Conservation (phyloP, 2,329 filamentous ascomycete species). For the Aspergillus pseudoviridinutans region DNA sequence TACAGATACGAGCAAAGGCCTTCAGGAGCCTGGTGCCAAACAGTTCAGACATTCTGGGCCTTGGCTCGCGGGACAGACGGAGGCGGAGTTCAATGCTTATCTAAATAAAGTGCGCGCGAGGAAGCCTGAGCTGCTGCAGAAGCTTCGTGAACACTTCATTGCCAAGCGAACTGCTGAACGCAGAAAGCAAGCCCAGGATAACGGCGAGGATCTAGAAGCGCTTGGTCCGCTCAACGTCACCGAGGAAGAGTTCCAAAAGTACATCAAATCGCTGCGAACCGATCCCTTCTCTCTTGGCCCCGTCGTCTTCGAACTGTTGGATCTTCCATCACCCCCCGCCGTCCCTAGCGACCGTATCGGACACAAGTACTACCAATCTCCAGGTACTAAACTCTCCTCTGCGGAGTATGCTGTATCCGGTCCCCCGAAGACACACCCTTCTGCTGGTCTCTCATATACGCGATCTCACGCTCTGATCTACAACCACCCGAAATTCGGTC, state of each 20-base stretch:
- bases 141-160: slow-evolving; percentile 32
- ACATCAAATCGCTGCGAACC: slow-evolving; percentile 43
- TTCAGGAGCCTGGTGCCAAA: slow-evolving; percentile 30
- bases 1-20: slow-evolving; percentile 35
- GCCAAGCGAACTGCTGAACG: slow-evolving; percentile 32
- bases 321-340: slow-evolving; percentile 48
- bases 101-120: slow-evolving; percentile 43
- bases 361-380: slow-evolving; percentile 33
- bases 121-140: slow-evolving; percentile 37
- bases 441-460: slow-evolving; percentile 60
- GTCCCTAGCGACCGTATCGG: slow-evolving; percentile 34
- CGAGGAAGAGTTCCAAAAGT: slow-evolving; percentile 45
- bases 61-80: slow-evolving; percentile 54
- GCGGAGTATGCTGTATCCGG: slow-evolving; percentile 44
- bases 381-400: slow-evolving; percentile 32
- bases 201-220: slow-evolving; percentile 33
- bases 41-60: slow-evolving; percentile 58
- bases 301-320: slow-evolving; percentile 53
- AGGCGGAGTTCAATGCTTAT: slow-evolving; percentile 53
- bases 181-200: slow-evolving; percentile 38
- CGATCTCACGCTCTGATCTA: slow-evolving; percentile 52
- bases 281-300: slow-evolving; percentile 47
- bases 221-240: slow-evolving; percentile 28
- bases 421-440: slow-evolving; percentile 61
- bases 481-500: slow-evolving; percentile 60